phyloP scores from a whole-genome alignment of 2,329 filamentous ascomycete species.

The Cercospora janseana region DNA sequence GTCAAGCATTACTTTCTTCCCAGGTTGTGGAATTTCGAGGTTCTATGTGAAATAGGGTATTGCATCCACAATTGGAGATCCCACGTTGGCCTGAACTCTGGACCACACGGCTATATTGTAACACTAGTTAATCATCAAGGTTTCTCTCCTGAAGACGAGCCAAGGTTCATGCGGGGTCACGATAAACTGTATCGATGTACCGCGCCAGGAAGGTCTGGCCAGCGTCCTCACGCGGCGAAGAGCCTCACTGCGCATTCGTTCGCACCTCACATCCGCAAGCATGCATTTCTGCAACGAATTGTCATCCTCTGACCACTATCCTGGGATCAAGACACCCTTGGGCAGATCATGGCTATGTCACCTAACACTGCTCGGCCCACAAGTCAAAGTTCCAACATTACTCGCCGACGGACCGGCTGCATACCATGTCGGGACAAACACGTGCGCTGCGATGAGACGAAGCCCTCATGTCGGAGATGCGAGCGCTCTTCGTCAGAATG shows the following conservation, averaged over 20 bases:
- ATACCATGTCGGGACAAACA: conserved; percentile 19
- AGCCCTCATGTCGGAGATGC: conserved; percentile 17
- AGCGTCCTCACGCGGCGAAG: background rate
- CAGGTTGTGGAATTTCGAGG: too few relatives aligned
- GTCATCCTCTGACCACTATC: background rate
- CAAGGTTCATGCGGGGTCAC: background rate
- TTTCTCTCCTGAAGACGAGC: too few relatives aligned
- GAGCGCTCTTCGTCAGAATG: conserved; percentile 12
- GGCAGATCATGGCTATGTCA: background rate
- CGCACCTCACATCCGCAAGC: background rate
- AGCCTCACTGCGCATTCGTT: background rate
- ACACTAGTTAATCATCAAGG: too few relatives aligned
- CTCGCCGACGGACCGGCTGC: conserved; percentile 19
- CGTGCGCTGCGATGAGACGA: conserved; percentile 19
- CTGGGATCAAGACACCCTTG: too few relatives aligned
- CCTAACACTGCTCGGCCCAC: background rate
- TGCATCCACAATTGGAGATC: too few relatives aligned
- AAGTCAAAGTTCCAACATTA: conserved; percentile 12
- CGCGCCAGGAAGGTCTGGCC: background rate
- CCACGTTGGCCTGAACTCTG: too few relatives aligned
- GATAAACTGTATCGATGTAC: conserved; percentile 1
- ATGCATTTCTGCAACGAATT: background rate
- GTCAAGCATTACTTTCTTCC: too few relatives aligned
- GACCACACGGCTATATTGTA: too few relatives aligned
- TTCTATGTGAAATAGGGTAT: too few relatives aligned